Conservation (phyloP, 768 basidiomycete genomes). For the Holtermanniella nyarrowii region DNA sequence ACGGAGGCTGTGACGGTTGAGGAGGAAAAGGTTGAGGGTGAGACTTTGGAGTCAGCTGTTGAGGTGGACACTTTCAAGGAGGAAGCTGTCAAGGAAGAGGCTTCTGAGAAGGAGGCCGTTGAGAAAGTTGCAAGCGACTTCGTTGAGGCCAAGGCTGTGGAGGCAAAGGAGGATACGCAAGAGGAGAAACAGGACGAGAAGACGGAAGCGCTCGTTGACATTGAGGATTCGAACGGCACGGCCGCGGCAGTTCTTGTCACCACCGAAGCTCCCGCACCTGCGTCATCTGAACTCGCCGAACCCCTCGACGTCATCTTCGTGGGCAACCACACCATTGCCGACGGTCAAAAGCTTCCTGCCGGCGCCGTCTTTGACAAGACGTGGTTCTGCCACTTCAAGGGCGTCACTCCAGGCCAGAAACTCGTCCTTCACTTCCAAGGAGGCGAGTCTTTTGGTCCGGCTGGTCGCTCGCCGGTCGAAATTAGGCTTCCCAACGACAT, state of each 20-base stretch:
- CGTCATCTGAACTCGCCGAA: not conserved
- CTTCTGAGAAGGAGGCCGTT: too few relatives aligned
- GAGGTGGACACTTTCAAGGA: constrained; percentile 3
- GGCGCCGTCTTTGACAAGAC: constrained; percentile 40
- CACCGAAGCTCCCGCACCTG: not conserved
- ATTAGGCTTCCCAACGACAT: too few relatives aligned
- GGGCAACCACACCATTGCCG: constrained; percentile 37
- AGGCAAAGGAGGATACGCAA: not conserved
- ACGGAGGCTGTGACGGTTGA: not conserved
- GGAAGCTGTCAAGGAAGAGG: too few relatives aligned
- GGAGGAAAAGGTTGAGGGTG: not conserved
- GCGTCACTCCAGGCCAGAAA: constrained; percentile 3
- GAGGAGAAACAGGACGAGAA: constrained; percentile 6
- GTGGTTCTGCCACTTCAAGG: constrained; percentile 38
- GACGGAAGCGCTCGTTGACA: constrained; percentile 11
- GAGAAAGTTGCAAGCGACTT: too few relatives aligned
- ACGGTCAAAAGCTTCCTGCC: constrained; percentile 33
- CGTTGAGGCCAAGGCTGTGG: constrained; percentile 5
- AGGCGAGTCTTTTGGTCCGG: constrained; percentile 15
- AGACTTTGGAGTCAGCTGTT: constrained; percentile 2
- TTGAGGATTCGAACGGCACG: constrained; percentile 10
- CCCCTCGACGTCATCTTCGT: constrained; percentile 30
- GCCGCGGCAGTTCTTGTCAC: constrained; percentile 1
- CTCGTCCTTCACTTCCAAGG: constrained; percentile 20
- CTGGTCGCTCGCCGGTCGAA: not conserved